A percentile compares a stretch with the other conserved stretches of the same genome.
Evolutionary conservation across 805 yeast species (phyloP).

Genomic region (Grigorovia yakushimaensis): DNA sequence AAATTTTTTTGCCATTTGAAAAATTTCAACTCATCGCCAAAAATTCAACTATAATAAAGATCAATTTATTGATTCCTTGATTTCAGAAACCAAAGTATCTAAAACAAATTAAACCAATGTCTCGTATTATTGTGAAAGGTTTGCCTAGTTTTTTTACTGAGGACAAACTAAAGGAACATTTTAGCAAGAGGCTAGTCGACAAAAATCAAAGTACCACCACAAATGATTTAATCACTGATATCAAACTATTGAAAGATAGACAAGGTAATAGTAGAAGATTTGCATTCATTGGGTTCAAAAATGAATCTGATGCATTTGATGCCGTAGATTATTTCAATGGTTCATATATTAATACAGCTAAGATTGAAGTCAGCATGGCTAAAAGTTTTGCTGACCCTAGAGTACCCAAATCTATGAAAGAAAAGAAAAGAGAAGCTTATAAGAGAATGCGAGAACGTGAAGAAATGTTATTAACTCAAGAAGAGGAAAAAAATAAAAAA

Average conservation of each 20-base stretch:
- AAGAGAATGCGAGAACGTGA: conserved; percentile 40
- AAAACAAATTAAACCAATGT: conserved; percentile 32
- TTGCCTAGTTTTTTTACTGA: conserved; percentile 73
- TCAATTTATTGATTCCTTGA: background rate
- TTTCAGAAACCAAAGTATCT: background rate
- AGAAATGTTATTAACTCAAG: conserved; percentile 36
- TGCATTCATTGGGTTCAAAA: conserved; percentile 83
- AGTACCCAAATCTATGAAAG: conserved; percentile 58
- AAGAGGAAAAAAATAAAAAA: conserved; percentile 28
- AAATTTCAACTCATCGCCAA: conserved; percentile 24
- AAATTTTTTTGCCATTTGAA: background rate
- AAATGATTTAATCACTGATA: conserved; percentile 72
- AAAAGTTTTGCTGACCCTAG: conserved; percentile 77
- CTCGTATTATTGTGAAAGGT: conserved; percentile 87
- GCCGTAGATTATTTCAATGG: conserved; percentile 71
- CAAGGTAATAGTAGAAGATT: conserved; percentile 85
- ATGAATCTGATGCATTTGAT: conserved; percentile 60
- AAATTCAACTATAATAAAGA: background rate
- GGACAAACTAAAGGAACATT: conserved; percentile 58
- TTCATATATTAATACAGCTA: conserved; percentile 75
- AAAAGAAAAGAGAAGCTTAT: conserved; percentile 41
- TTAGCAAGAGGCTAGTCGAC: conserved; percentile 31
- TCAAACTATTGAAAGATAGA: conserved; percentile 68
- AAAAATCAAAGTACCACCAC: conserved; percentile 16
- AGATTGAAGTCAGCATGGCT: conserved; percentile 70